These are phyloP conservation scores for Claviceps africana DNA, from an alignment of 2,329 filamentous ascomycete genomes.

Conservation along the genomic window DNA sequence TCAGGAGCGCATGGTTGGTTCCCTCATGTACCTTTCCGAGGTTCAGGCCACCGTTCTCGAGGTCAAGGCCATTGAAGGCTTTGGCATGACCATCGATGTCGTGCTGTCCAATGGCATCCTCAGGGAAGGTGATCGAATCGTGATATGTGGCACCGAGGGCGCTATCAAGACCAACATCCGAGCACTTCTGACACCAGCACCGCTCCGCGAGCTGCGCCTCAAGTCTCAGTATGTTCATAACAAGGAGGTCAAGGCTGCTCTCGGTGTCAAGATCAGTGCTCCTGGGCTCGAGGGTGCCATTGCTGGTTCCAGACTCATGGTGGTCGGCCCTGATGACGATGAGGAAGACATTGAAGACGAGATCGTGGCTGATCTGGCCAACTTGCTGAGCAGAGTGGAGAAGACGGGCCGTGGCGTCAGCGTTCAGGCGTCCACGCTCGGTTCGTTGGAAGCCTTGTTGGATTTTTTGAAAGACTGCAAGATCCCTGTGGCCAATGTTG, in stretches of 20 bases:
- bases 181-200: constrained; percentile 82
- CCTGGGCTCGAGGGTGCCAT: constrained; percentile 93
- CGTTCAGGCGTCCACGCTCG: constrained; percentile 92
- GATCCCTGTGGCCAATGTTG: constrained; percentile 94
- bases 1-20: constrained; percentile 93
- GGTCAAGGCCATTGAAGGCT: constrained; percentile 97
- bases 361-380: constrained; percentile 87
- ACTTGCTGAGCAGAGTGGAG: constrained; percentile 79
- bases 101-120: constrained; percentile 92
- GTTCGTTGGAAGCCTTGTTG: constrained; percentile 86
- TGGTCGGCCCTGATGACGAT: constrained; percentile 88
- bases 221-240: constrained; percentile 97
- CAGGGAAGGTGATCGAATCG: constrained; percentile 84
- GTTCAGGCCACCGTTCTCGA: constrained; percentile 96
- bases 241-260: constrained; percentile 94
- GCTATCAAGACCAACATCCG: constrained; percentile 91
- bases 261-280: constrained; percentile 97
- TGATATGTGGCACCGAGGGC: constrained; percentile 92
- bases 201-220: constrained; percentile 83
- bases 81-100: constrained; percentile 97
- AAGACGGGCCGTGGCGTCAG: constrained; percentile 89
- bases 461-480: constrained; percentile 94
- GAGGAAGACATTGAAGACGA: constrained; percentile 95
- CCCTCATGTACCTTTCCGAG: constrained; percentile 96
- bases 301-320: constrained; percentile 84